These are phyloP conservation scores for Arachis hypogaea DNA, from an alignment of 306 rosid genomes.

Conservation along the genomic window DNA sequence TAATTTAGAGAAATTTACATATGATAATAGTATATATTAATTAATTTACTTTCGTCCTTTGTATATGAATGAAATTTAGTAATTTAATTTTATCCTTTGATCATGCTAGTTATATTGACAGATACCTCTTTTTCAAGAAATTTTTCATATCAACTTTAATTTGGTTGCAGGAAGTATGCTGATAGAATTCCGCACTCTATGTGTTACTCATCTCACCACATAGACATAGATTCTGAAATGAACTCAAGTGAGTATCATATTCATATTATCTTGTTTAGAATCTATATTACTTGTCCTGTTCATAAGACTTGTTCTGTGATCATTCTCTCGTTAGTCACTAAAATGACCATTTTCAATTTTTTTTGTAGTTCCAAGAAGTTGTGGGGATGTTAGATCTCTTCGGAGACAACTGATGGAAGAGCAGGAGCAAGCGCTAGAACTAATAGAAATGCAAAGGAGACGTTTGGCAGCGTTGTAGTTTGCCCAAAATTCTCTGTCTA, in stretches of 20 bases:
- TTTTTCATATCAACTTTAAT: conserved; percentile 3
- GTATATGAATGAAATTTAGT: too few relatives aligned
- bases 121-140: neutral
- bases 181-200: conserved; percentile 54
- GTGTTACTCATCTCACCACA: neutral
- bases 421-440: too few relatives aligned
- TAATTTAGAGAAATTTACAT: too few relatives aligned
- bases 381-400: conserved; percentile 44
- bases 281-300: neutral
- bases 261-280: conserved; percentile 2
- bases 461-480: conserved; percentile 41
- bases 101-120: neutral
- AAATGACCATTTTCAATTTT: neutral
- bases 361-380: conserved; percentile 51
- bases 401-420: too few relatives aligned
- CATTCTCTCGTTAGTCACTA: neutral
- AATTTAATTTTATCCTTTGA: too few relatives aligned
- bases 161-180: conserved; percentile 58
- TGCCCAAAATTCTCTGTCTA: too few relatives aligned
- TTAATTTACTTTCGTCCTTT: too few relatives aligned
- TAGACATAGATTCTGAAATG: conserved; percentile 36
- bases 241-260: conserved; percentile 60
- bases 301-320: neutral
- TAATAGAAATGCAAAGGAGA: conserved; percentile 28
- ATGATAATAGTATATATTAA: too few relatives aligned